Evolutionary conservation across 164 flowering plant species (phyloP), one percentile per base, ranked within the genome.

Genomic region (Brasenia schreberi): DNA sequence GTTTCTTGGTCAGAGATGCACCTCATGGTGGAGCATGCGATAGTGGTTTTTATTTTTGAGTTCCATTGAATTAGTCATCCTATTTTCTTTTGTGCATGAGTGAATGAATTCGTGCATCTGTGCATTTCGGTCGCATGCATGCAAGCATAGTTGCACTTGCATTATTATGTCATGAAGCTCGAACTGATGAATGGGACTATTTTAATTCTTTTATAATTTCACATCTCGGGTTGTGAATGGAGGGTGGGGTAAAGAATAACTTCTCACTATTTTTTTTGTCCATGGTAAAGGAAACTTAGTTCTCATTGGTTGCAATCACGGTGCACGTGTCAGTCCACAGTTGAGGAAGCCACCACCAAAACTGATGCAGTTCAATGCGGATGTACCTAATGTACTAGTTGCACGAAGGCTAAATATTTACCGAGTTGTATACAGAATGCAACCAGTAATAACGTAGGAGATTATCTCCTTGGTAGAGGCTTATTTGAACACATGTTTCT

Each of bases 1-100:
- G 93, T 61, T 90, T 92, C 82, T 73, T 90, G 61, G 77, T 86
- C 62, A 82, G 84, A n/a, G 53, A 80, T 62, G 66, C 85, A 43
- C 83, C 87, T 78, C 75, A 79, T 65, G 63, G 85, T 73, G 90
- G 90, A 82, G 10, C 16, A 14, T 49, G 56, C 19, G 61, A 7
- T 64, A 16, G 61, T 49, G 45, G 39, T 19, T 56, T 11, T 27
- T 14, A 56, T 43, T 43, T 27, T 58, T 44, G 56, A 56, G 11
- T 64, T 43, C 17, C 44, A n/a, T 14, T 65, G 18, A 65, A 5
- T 33, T 33, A 33, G 39, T 33, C 19, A n/a, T 60, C 27, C 39
- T 33, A n/a, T 60, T 19, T 60, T 60, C 62, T 60, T 19, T 60
- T n/a, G 43, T 43, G 16, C 52, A 19, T n/a, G 43, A 5, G 7